Conservation (phyloP, 225 moss, liverwort and hornwort species). For the Marchantia paleacea region DNA sequence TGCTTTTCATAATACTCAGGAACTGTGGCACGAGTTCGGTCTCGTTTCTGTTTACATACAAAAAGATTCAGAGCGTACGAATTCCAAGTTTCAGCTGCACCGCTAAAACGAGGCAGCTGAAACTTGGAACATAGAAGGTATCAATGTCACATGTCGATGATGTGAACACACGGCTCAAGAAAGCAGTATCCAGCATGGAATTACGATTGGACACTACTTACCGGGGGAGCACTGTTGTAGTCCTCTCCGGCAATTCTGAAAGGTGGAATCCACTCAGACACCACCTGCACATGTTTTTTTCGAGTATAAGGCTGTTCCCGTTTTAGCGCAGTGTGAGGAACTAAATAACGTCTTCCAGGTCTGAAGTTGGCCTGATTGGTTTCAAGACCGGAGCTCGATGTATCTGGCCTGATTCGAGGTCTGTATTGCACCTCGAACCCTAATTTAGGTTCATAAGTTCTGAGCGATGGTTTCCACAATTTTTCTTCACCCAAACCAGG, state of each 20-base stretch:
- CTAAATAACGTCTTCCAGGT: constrained; percentile 22
- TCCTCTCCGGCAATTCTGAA: constrained; percentile 47
- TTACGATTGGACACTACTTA: constrained; percentile 10
- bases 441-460: constrained; percentile 39
- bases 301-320: constrained; percentile 21
- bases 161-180: neutral
- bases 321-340: constrained; percentile 34
- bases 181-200: neutral
- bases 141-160: neutral
- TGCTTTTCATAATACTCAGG: constrained; percentile 32
- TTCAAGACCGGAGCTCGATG: constrained; percentile 27
- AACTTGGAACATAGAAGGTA: neutral
- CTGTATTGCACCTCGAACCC: constrained; percentile 32
- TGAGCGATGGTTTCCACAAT: constrained; percentile 34
- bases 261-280: constrained; percentile 46
- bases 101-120: constrained; percentile 14
- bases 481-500: constrained; percentile 32
- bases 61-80: neutral
- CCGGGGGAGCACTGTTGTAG: constrained; percentile 38
- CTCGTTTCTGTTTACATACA: constrained; percentile 18
- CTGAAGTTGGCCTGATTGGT: constrained; percentile 38
- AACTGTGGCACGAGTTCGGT: constrained; percentile 16
- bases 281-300: constrained; percentile 32
- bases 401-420: constrained; percentile 36
- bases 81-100: constrained; percentile 15